A percentile compares a stretch with the other conserved stretches of the same genome.
Evolutionary conservation across 495 filamentous ascomycete species (phyloP).

Genomic region (Penicillium samsonianum): DNA sequence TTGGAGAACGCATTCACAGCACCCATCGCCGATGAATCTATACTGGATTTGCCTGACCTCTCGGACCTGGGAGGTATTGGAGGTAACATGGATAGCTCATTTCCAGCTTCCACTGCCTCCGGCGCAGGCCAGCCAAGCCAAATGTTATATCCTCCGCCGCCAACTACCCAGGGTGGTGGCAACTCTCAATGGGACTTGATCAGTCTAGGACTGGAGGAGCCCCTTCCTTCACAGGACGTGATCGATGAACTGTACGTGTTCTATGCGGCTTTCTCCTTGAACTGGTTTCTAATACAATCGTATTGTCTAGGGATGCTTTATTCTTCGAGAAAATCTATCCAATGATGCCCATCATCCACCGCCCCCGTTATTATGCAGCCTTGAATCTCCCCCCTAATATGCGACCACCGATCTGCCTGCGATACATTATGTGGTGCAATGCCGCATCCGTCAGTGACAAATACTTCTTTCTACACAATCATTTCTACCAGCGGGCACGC

Average conservation of each 20-base stretch:
- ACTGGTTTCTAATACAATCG: constrained; percentile 14
- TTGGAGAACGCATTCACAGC: constrained; percentile 29
- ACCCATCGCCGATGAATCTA: constrained; percentile 27
- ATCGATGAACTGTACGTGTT: constrained; percentile 81
- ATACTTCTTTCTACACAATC: constrained; percentile 69
- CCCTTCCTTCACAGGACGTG: constrained; percentile 81
- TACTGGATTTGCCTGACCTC: constrained; percentile 30
- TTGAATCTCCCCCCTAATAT: constrained; percentile 83
- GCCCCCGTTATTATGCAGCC: constrained; percentile 76
- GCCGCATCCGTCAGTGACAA: constrained; percentile 83
- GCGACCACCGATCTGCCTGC: constrained; percentile 82
- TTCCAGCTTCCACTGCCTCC: constrained; percentile 30
- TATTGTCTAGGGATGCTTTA: constrained; percentile 63
- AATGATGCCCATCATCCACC: constrained; percentile 84
- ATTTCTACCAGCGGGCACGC: constrained; percentile 84
- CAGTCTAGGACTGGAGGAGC: constrained; percentile 86
- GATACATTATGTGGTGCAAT: constrained; percentile 92
- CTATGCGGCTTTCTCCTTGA: neutral
- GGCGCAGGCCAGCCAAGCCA: constrained; percentile 27
- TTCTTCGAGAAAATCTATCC: constrained; percentile 92
- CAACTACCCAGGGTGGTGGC: constrained; percentile 34
- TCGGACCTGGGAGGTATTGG: constrained; percentile 20
- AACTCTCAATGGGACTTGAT: constrained; percentile 88
- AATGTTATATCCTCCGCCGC: constrained; percentile 21
- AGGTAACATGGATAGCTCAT: constrained; percentile 23